Percentiles rank a stretch among this genome's conserved stretches.
These are phyloP conservation scores for Mycena venus DNA, from an alignment of 768 basidiomycete genomes.

Conservation along the genomic window DNA sequence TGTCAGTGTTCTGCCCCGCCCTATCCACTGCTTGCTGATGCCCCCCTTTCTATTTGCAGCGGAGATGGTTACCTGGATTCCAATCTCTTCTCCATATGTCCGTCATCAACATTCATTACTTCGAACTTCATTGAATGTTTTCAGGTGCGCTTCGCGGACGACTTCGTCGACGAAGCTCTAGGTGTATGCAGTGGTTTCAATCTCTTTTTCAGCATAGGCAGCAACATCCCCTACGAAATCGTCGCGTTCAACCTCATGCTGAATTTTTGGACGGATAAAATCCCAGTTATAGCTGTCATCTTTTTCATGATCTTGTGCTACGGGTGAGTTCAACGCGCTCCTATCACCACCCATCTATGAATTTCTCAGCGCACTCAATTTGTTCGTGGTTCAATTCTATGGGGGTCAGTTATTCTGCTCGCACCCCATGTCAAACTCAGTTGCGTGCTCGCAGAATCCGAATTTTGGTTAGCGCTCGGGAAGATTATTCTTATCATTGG, in stretches of 20 bases:
- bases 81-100: slow-evolving; percentile 76
- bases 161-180: slow-evolving; percentile 68
- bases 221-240: slow-evolving; percentile 62
- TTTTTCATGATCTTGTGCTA: slow-evolving; percentile 56
- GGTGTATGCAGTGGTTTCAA: slow-evolving; percentile 69
- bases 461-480: slow-evolving; percentile 68
- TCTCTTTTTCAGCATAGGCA: slow-evolving; percentile 64
- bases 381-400: slow-evolving; percentile 63
- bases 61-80: slow-evolving; percentile 86
- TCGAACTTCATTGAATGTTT: background rate
- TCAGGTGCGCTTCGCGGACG: slow-evolving; percentile 71
- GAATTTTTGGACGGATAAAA: slow-evolving; percentile 66
- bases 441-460: slow-evolving; percentile 53
- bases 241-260: slow-evolving; percentile 67
- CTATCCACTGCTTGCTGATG: slow-evolving; percentile 34
- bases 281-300: slow-evolving; percentile 60
- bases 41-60: slow-evolving; percentile 49
- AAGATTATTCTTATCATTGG: slow-evolving; percentile 63
- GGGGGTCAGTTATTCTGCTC: slow-evolving; percentile 49
- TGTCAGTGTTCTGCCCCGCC: slow-evolving; percentile 43
- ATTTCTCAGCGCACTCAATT: slow-evolving; percentile 53
- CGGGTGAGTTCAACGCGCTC: slow-evolving; percentile 21
- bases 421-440: background rate
- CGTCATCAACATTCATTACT: background rate
- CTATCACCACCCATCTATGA: background rate